Percentiles rank a stretch among this genome's conserved stretches.
Evolutionary conservation across 176 grass and related monocot species (phyloP).

Genomic region (Avena atlantica): DNA sequence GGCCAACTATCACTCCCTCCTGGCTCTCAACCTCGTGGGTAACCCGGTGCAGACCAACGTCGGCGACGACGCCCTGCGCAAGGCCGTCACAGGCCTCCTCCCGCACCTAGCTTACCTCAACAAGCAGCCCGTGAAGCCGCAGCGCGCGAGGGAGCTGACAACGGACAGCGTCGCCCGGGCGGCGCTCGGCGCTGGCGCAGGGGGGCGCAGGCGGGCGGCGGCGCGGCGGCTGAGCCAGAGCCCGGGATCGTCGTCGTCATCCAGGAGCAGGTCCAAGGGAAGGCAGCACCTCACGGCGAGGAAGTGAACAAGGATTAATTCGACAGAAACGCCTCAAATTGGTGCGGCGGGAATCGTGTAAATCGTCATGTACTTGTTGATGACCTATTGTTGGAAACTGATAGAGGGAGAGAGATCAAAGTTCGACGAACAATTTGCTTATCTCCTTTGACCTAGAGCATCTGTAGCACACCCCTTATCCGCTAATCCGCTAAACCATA

Average conservation of each 20-base stretch:
- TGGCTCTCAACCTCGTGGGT: constrained; percentile 86
- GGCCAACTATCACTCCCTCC: constrained; percentile 95
- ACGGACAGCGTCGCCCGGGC: constrained; percentile 78
- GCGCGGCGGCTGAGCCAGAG: constrained; percentile 50
- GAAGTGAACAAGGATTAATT: constrained; percentile 17
- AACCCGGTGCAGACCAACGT: constrained; percentile 93
- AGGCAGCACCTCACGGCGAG: constrained; percentile 31
- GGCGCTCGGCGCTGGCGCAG: constrained; percentile 53
- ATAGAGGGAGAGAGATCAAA: too few relatives aligned
- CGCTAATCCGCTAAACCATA: too few relatives aligned
- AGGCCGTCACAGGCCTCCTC: constrained; percentile 69
- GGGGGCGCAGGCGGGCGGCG: constrained; percentile 35
- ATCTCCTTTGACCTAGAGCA: too few relatives aligned
- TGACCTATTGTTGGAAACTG: too few relatives aligned
- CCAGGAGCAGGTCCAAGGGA: constrained; percentile 47
- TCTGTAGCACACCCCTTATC: too few relatives aligned
- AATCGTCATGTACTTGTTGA: not conserved
- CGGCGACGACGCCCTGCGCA: constrained; percentile 87
- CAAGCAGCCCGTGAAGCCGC: constrained; percentile 84
- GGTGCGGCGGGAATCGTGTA: not conserved
- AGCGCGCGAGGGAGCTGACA: constrained; percentile 65
- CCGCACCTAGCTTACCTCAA: constrained; percentile 83
- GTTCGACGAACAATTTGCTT: too few relatives aligned
- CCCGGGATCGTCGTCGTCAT: constrained; percentile 15
- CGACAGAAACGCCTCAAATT: not conserved